Base-by-base conservation (phyloP, 768 basidiomycete species). In the Mycena olivaceomarginata region DNA sequence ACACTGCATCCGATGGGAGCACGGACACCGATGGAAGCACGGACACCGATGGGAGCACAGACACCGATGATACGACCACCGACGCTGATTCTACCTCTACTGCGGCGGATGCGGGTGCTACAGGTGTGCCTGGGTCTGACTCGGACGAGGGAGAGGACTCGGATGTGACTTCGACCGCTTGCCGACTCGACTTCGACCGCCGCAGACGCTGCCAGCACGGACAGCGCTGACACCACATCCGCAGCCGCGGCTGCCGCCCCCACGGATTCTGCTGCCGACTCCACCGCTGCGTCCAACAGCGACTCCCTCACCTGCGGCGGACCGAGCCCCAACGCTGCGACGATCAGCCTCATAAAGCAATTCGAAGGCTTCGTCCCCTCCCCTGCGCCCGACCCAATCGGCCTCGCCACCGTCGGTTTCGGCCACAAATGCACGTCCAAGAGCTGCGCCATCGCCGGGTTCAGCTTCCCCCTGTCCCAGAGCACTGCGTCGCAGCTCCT, bases 351-450 rank as follows among this genome's bases (percentile, higher is more conserved):
- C 25, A 83, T 84, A 66, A 80, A 84, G 74, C 65, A 78, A 40
- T 83, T 83, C 70, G 84, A 84, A 78, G 83, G 83, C 22, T 84
- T 84, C 77, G 84, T 83, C 31, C 41, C 79, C 15, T 74, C 79
- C 16, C 84, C 83, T 5, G 79, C 80, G 8, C 84, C 84, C 16
- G 83, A 84, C 77, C 84, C 84, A 22, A 83, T 83, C 68, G 84
- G 83, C 25, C 82, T 84, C 31, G 80, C 84, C 60, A 84, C 83
- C 67, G 84, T 83, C 53, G 84, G 84, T n/a, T 84, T 83, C 64
- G 83, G 83, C 1, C 84, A 84, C 74, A 80, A 81, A 20, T 84
- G 84, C 78, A 77, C 80, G 12, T 76, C 73, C 46, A 77, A 76
- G 62, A 62, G 76, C 31, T 84, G 84, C 59, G 72, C 80, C 25